phyloP scores from a whole-genome alignment of 805 yeast genomes.

The Starmerella bombi region DNA sequence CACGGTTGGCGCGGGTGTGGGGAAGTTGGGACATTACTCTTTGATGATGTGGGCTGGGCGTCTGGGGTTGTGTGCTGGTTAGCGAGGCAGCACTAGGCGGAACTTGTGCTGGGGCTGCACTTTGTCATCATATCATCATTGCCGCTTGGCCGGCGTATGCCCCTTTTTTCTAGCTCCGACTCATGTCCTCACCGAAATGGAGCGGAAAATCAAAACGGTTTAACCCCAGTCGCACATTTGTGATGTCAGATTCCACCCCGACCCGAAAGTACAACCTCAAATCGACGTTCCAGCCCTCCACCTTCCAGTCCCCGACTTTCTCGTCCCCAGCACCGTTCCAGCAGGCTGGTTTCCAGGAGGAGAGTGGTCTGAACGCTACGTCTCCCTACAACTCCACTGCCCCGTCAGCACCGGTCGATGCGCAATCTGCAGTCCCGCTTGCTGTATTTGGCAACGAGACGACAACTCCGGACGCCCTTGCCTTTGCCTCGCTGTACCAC shows the following conservation, averaged over 20 bases:
- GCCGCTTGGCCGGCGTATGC: neutral
- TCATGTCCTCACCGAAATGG: constrained; percentile 16
- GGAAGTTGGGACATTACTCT: too few relatives aligned
- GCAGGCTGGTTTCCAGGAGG: neutral
- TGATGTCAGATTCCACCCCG: constrained; percentile 10
- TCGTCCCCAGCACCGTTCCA: neutral
- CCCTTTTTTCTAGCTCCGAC: neutral
- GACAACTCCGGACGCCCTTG: constrained; percentile 12
- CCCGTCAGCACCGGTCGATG: too few relatives aligned
- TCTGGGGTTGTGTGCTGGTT: too few relatives aligned
- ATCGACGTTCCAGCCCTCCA: constrained; percentile 11
- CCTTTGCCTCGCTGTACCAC: constrained; percentile 17
- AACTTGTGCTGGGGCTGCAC: too few relatives aligned
- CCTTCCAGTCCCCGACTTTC: neutral
- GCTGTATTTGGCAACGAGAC: too few relatives aligned
- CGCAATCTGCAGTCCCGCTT: too few relatives aligned
- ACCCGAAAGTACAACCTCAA: constrained; percentile 15
- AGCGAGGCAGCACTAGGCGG: too few relatives aligned
- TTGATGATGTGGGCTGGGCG: too few relatives aligned
- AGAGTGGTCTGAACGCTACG: neutral
- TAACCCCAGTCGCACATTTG: constrained; percentile 14
- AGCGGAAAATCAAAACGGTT: constrained; percentile 13
- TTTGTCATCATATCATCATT: neutral
- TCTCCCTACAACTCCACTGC: neutral
- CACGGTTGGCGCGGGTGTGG: too few relatives aligned